phyloP scores from a whole-genome alignment of 140 eudicot genomes.

The Erigeron philadelphicus region DNA sequence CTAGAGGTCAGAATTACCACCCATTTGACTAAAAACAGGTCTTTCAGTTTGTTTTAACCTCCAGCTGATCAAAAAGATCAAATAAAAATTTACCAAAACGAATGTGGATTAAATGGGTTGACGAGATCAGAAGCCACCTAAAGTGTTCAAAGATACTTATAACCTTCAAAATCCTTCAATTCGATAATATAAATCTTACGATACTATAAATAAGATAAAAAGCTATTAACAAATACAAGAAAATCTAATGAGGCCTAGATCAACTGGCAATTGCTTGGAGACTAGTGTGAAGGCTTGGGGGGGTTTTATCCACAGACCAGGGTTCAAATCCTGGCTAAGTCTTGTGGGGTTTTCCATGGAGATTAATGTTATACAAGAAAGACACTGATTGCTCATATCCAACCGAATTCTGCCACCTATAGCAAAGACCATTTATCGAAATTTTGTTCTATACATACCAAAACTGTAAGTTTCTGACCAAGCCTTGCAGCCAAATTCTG shows the following conservation, averaged over 20 bases:
- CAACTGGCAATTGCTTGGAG: too few species aligned
- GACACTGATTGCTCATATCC: background rate
- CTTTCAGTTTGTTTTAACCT: background rate
- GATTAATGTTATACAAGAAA: background rate
- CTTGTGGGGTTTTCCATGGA: too few species aligned
- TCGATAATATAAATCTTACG: background rate
- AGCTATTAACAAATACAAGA: too few species aligned
- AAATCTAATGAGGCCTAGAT: too few species aligned
- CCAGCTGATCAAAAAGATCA: background rate
- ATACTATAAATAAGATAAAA: too few species aligned
- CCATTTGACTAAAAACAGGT: background rate
- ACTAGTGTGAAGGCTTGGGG: too few species aligned
- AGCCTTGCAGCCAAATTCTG: slow-evolving; percentile 73
- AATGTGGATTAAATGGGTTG: background rate
- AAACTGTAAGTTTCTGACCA: slow-evolving; percentile 89
- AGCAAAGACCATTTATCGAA: background rate
- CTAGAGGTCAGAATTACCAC: background rate
- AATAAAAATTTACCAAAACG: background rate
- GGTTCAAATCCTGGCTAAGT: too few species aligned
- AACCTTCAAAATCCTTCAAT: background rate
- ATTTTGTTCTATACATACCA: slow-evolving; percentile 51
- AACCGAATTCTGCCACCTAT: background rate
- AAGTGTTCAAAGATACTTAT: slow-evolving; percentile 9
- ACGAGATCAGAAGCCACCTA: background rate
- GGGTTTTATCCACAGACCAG: too few species aligned